These are phyloP conservation scores for Solanum dulcamara DNA, from an alignment of 257 asterid genomes.

Conservation along the genomic window DNA sequence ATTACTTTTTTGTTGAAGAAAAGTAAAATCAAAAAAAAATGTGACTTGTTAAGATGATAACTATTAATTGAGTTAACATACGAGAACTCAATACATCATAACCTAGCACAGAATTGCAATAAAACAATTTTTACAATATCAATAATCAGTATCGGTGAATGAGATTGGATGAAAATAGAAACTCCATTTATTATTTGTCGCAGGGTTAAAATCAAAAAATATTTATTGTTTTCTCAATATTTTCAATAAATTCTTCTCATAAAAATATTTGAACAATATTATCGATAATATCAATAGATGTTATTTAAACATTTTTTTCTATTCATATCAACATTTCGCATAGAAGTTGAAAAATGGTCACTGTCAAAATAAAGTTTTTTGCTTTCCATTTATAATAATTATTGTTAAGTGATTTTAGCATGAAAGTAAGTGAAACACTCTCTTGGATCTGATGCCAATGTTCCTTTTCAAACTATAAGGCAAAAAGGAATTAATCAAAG, in stretches of 20 bases:
- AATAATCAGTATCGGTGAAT: not conserved
- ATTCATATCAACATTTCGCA: too few relatives aligned
- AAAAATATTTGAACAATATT: not conserved
- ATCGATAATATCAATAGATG: not conserved
- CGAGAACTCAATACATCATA: not conserved
- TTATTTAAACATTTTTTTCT: too few relatives aligned
- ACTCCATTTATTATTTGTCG: not conserved
- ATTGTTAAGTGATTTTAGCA: constrained; percentile 32
- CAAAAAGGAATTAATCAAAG: not conserved
- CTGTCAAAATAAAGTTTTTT: not conserved
- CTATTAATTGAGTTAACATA: accelerated
- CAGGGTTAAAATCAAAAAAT: not conserved
- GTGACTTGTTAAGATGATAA: not conserved
- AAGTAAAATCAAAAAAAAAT: not conserved
- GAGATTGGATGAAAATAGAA: not conserved
- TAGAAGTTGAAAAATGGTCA: not conserved
- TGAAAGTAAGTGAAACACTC: constrained; percentile 55
- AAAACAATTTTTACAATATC: not conserved
- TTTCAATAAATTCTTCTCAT: not conserved
- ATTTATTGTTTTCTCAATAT: not conserved
- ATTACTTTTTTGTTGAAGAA: accelerated
- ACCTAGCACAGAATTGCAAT: too few relatives aligned
- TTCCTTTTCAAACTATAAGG: not conserved
- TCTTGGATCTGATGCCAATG: constrained; percentile 55
- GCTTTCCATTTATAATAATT: not conserved